A percentile compares a stretch with the other conserved stretches of the same genome.
Evolutionary conservation across 192 early-diverging fungal species (phyloP).

Genomic region (Entomortierella lignicola): DNA sequence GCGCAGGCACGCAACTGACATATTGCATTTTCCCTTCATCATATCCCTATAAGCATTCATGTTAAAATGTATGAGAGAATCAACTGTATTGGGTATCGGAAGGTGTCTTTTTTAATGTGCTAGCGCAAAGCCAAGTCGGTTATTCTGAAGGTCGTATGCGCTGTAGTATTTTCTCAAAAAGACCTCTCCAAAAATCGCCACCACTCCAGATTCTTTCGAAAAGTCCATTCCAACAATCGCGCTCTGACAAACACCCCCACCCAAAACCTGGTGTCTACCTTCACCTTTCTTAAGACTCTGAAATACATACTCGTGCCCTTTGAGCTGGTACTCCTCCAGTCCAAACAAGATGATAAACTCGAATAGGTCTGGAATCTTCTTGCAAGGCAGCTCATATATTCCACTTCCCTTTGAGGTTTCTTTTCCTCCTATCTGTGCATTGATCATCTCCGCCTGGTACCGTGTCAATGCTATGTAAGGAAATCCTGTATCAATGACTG

Average conservation of each 20-base stretch:
- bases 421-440: slow-evolving; percentile 78
- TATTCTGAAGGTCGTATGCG: slow-evolving; percentile 72
- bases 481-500: slow-evolving; percentile 92
- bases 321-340: slow-evolving; percentile 74
- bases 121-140: slow-evolving; percentile 69
- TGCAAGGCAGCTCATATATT: slow-evolving; percentile 83
- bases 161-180: slow-evolving; percentile 84
- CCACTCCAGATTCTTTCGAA: slow-evolving; percentile 76
- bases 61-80: too few relatives aligned
- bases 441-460: slow-evolving; percentile 85
- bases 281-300: slow-evolving; percentile 19
- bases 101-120: too few relatives aligned
- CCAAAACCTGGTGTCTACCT: neutral
- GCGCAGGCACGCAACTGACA: too few relatives aligned
- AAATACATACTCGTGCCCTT: slow-evolving; percentile 64
- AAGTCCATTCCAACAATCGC: slow-evolving; percentile 95
- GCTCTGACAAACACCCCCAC: slow-evolving; percentile 62
- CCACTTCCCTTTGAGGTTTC: slow-evolving; percentile 86
- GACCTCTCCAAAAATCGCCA: slow-evolving; percentile 87
- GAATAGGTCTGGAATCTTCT: slow-evolving; percentile 72
- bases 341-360: slow-evolving; percentile 82
- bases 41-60: too few relatives aligned
- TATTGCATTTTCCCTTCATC: too few relatives aligned
- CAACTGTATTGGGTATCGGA: too few relatives aligned
- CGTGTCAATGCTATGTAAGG: slow-evolving; percentile 86